Percentiles rank a stretch among this genome's conserved stretches.
phyloP scores from a whole-genome alignment of 2,329 filamentous ascomycete genomes.

The Penicillium sp. region DNA sequence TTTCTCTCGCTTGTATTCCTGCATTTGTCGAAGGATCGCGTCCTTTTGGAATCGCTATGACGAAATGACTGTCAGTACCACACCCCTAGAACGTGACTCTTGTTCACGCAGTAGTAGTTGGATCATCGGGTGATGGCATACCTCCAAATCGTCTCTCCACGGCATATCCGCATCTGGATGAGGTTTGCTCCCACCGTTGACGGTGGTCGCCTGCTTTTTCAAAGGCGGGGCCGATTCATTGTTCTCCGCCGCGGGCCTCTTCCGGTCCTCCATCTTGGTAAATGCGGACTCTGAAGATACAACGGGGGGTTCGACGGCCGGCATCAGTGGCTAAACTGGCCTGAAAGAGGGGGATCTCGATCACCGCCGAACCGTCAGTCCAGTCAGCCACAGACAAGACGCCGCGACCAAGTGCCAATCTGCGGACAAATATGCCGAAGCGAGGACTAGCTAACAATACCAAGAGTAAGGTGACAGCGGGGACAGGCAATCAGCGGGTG shows the following conservation, averaged over 20 bases:
- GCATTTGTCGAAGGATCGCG: conserved; percentile 96
- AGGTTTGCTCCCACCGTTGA: conserved; percentile 69
- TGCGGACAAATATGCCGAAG: conserved; percentile 8
- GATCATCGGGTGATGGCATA: conserved; percentile 51
- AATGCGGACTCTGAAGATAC: conserved; percentile 76
- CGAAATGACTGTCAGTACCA: conserved; percentile 30
- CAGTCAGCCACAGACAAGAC: conserved; percentile 33
- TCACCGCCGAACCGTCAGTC: conserved; percentile 38
- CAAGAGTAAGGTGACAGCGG: conserved; percentile 1
- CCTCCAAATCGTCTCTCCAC: conserved; percentile 71
- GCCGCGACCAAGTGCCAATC: conserved; percentile 29
- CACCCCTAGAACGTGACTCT: conserved; percentile 21
- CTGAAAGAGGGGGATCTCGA: conserved; percentile 32
- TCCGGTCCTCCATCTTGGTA: conserved; percentile 99
- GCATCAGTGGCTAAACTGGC: conserved; percentile 71
- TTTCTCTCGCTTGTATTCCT: conserved; percentile 93
- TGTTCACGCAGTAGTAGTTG: background rate
- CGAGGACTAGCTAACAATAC: background rate
- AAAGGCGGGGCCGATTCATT: conserved; percentile 85
- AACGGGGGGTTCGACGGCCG: conserved; percentile 75
- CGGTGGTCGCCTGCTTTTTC: conserved; percentile 80
- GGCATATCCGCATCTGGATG: conserved; percentile 69
- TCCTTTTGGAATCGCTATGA: conserved; percentile 87
- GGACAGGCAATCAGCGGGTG: conserved; percentile 1
- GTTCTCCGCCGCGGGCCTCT: conserved; percentile 81